Percentiles rank a stretch among this genome's conserved stretches.
Evolutionary conservation across 306 rosid species (phyloP).

Genomic region (Vigna trinervia): DNA sequence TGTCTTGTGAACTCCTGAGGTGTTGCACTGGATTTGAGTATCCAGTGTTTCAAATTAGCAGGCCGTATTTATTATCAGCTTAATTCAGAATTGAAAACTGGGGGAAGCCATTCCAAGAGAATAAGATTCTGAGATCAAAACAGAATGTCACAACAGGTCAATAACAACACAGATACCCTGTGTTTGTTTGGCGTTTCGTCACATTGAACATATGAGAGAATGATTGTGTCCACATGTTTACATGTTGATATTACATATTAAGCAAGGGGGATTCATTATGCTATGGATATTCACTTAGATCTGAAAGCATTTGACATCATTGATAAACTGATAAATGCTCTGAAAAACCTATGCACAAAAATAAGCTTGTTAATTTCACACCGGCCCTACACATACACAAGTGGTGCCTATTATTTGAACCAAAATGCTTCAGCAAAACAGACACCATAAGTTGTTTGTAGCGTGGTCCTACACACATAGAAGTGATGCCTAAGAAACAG

Average conservation of each 20-base stretch:
- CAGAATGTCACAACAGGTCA: constrained; percentile 1
- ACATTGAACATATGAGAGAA: too few species aligned
- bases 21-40: not conserved
- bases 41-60: constrained; percentile 17
- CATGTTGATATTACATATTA: not conserved
- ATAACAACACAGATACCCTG: not conserved
- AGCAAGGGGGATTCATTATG: not conserved
- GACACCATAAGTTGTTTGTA: constrained; percentile 34
- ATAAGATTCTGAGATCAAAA: not conserved
- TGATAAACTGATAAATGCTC: not conserved
- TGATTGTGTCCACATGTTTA: not conserved
- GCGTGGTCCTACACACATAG: constrained; percentile 37
- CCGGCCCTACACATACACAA: constrained; percentile 29
- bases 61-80: constrained; percentile 1
- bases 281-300: constrained; percentile 16
- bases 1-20: not conserved
- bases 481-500: constrained; percentile 5
- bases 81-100: constrained; percentile 19
- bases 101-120: constrained; percentile 4
- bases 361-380: constrained; percentile 25
- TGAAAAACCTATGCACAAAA: not conserved
- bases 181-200: not conserved
- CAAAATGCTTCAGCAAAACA: constrained; percentile 11
- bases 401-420: constrained; percentile 36
- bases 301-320: constrained; percentile 3